A percentile compares a stretch with the other conserved stretches of the same genome.
Conservation (phyloP, 1,284 basidiomycete species). For the Melanopsichium pennsylvanicum region DNA sequence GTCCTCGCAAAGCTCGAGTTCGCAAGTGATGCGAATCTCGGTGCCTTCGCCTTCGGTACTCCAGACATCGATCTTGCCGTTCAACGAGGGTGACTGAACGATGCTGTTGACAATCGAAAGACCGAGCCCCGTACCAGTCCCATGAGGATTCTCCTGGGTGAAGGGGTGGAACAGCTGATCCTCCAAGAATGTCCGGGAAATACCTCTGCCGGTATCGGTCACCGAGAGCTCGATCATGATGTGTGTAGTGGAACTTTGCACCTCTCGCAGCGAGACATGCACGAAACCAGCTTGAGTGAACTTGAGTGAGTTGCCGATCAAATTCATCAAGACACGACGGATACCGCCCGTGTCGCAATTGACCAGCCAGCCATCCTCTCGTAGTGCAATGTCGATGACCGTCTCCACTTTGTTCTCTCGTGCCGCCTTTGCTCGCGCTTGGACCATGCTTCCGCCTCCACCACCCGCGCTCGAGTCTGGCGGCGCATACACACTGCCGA, state of each 20-base stretch:
- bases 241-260: conserved; percentile 71
- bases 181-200: conserved; percentile 67
- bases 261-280: conserved; percentile 81
- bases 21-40: conserved; percentile 87
- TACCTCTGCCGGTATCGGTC: conserved; percentile 84
- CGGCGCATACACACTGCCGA: conserved; percentile 91
- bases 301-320: conserved; percentile 91
- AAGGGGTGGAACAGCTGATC: conserved; percentile 97
- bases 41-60: conserved; percentile 89
- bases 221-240: conserved; percentile 85
- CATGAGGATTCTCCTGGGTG: conserved; percentile 84
- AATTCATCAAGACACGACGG: conserved; percentile 89
- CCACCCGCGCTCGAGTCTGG: conserved; percentile 25
- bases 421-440: conserved; percentile 32
- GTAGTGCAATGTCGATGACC: conserved; percentile 82
- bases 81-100: conserved; percentile 82
- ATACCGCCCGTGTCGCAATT: conserved; percentile 92
- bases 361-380: conserved; percentile 81
- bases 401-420: conserved; percentile 75
- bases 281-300: conserved; percentile 87
- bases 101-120: conserved; percentile 95
- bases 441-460: conserved; percentile 12
- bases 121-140: conserved; percentile 93
- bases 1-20: conserved; percentile 72
- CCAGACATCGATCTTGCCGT: conserved; percentile 84